These are phyloP conservation scores for Dissophora ornata DNA, from an alignment of 192 early-diverging fungal species.

Conservation along the genomic window DNA sequence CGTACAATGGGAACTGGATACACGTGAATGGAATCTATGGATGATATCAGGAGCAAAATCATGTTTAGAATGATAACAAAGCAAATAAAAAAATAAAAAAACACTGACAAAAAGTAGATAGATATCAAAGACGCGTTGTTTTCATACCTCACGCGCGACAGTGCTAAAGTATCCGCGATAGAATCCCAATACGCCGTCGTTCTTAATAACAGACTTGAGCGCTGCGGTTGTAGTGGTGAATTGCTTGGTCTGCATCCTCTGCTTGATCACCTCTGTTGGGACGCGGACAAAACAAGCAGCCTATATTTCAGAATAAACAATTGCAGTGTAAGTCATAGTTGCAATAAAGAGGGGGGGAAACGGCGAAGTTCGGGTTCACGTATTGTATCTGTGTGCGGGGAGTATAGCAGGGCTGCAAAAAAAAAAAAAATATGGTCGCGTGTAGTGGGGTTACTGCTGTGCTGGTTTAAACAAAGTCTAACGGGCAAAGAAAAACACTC, in stretches of 20 bases:
- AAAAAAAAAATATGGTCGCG: too few species aligned
- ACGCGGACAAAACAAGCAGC: slow-evolving; percentile 91
- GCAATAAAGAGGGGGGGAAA: too few species aligned
- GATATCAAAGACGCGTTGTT: background rate
- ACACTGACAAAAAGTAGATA: background rate
- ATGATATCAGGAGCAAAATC: too few species aligned
- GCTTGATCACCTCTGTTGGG: slow-evolving; percentile 96
- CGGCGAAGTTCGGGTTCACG: too few species aligned
- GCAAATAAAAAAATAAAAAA: background rate
- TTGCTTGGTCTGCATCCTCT: slow-evolving; percentile 93
- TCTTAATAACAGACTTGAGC: slow-evolving; percentile 68
- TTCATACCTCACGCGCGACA: slow-evolving; percentile 84
- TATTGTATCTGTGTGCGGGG: too few species aligned
- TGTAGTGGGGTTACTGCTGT: too few species aligned
- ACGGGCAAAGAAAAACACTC: too few species aligned
- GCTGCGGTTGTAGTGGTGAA: slow-evolving; percentile 72
- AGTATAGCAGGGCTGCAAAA: too few species aligned
- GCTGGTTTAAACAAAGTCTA: too few species aligned
- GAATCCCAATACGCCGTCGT: slow-evolving; percentile 86
- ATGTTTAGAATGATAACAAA: background rate
- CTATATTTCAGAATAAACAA: slow-evolving; percentile 46
- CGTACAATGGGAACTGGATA: slow-evolving; percentile 97
- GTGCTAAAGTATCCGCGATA: slow-evolving; percentile 94
- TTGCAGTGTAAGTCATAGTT: background rate
- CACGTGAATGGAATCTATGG: slow-evolving; percentile 92